Conservation (phyloP, 345 rosid species). For the Noccaea bulbosa region DNA sequence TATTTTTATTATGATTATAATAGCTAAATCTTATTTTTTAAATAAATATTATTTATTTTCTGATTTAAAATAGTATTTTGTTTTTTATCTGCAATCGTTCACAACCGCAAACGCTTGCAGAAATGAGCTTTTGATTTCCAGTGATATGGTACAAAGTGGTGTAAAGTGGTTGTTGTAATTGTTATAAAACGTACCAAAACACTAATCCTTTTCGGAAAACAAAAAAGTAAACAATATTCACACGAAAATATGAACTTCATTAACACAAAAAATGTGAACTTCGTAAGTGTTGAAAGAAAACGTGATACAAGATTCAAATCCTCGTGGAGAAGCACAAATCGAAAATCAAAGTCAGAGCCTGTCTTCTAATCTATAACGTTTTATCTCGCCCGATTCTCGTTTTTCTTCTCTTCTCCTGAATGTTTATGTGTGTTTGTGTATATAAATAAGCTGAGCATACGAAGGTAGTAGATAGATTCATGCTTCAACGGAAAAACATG, state of each 20-base stretch:
- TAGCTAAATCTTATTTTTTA: too few relatives aligned
- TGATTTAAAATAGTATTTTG: too few relatives aligned
- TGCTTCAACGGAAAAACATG: constrained; percentile 33
- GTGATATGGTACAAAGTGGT: too few relatives aligned
- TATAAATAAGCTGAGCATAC: constrained; percentile 4
- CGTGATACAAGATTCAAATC: constrained; percentile 39
- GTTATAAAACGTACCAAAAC: too few relatives aligned
- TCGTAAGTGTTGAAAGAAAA: constrained; percentile 12
- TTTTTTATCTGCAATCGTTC: too few relatives aligned
- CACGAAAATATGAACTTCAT: constrained; percentile 1
- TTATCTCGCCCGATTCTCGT: too few relatives aligned
- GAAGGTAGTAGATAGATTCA: constrained; percentile 23
- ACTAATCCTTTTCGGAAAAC: not conserved
- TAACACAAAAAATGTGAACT: constrained; percentile 27
- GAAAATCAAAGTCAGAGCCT: not conserved
- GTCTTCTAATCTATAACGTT: constrained; percentile 31
- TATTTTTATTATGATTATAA: too few relatives aligned
- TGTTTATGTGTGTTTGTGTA: constrained; percentile 2
- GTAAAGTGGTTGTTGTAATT: too few relatives aligned
- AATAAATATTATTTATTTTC: too few relatives aligned
- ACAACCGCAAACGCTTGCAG: too few relatives aligned
- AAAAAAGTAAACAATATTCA: constrained; percentile 4
- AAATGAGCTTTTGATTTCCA: too few relatives aligned
- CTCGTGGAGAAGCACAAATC: constrained; percentile 34
- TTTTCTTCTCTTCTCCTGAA: constrained; percentile 4